Evolutionary conservation across 768 basidiomycete species (phyloP).

Genomic region (Podaxis sp.): DNA sequence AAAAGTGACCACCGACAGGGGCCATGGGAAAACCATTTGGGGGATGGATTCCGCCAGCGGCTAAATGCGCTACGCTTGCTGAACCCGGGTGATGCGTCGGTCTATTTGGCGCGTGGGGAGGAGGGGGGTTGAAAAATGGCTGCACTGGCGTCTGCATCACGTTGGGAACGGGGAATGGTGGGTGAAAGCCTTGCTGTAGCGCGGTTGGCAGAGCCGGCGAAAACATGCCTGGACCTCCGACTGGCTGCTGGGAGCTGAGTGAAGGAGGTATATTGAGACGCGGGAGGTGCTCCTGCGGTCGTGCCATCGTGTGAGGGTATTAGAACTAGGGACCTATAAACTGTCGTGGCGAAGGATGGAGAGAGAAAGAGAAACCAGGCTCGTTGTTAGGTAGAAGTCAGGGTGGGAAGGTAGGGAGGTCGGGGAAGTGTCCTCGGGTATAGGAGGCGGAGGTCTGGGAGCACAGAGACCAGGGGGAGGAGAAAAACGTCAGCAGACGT

Average conservation of each 20-base stretch:
- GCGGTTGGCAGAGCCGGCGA: constrained; percentile 64
- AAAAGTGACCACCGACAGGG: constrained; percentile 54
- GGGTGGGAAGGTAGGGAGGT: neutral
- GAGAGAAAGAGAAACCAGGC: neutral
- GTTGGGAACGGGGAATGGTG: constrained; percentile 43
- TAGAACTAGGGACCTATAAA: neutral
- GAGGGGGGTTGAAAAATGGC: constrained; percentile 51
- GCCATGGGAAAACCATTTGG: constrained; percentile 49
- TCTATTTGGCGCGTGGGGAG: constrained; percentile 46
- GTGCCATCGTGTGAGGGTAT: constrained; percentile 28
- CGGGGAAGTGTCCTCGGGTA: neutral
- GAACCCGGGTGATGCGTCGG: constrained; percentile 51
- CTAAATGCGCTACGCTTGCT: constrained; percentile 61
- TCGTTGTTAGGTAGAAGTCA: neutral
- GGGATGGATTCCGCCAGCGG: constrained; percentile 55
- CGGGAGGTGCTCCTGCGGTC: constrained; percentile 47
- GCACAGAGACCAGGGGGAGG: neutral
- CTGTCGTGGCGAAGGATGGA: neutral
- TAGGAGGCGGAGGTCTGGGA: neutral
- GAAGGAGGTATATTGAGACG: constrained; percentile 54
- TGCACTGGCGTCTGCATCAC: constrained; percentile 74
- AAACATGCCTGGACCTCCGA: constrained; percentile 44
- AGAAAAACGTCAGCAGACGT: neutral
- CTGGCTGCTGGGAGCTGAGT: constrained; percentile 53
- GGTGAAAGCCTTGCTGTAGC: constrained; percentile 54